These are phyloP conservation scores for Pachysolen tannophilus DNA, from an alignment of 805 yeast genomes.

Conservation along the genomic window DNA sequence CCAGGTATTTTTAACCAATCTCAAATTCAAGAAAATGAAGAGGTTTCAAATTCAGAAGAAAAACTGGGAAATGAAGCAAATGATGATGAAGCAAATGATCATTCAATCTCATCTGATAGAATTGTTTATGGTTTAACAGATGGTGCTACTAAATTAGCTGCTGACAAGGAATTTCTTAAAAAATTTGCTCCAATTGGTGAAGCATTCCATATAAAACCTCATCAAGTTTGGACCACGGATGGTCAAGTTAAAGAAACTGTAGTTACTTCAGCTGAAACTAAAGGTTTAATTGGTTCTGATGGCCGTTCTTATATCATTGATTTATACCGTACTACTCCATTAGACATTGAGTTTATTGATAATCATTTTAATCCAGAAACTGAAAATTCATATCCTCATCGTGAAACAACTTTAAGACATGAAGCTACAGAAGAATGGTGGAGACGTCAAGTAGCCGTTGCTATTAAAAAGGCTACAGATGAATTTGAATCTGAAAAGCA, in stretches of 20 bases:
- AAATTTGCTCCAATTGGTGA: conserved; percentile 57
- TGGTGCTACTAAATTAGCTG: conserved; percentile 39
- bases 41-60: conserved; percentile 25
- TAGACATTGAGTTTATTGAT: conserved; percentile 73
- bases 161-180: conserved; percentile 44
- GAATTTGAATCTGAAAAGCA: conserved; percentile 20
- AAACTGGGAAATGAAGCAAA: no score
- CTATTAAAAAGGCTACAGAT: conserved; percentile 42
- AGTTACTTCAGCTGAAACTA: conserved; percentile 67
- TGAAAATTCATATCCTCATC: conserved; percentile 70
- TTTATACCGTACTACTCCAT: conserved; percentile 74
- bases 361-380: conserved; percentile 34
- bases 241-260: conserved; percentile 38
- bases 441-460: conserved; percentile 52
- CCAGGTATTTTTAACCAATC: conserved; percentile 74
- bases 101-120: no score
- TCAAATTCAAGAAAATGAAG: conserved; percentile 29
- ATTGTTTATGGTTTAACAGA: conserved; percentile 74
- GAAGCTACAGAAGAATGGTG: conserved; percentile 94
- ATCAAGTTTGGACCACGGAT: conserved; percentile 42
- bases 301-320: conserved; percentile 81
- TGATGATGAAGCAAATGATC: conserved; percentile 24
- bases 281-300: conserved; percentile 82
- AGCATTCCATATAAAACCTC: conserved; percentile 71
- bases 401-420: conserved; percentile 67